Conservation (phyloP, 2,329 filamentous ascomycete species). For the Aspergillus sp. region DNA sequence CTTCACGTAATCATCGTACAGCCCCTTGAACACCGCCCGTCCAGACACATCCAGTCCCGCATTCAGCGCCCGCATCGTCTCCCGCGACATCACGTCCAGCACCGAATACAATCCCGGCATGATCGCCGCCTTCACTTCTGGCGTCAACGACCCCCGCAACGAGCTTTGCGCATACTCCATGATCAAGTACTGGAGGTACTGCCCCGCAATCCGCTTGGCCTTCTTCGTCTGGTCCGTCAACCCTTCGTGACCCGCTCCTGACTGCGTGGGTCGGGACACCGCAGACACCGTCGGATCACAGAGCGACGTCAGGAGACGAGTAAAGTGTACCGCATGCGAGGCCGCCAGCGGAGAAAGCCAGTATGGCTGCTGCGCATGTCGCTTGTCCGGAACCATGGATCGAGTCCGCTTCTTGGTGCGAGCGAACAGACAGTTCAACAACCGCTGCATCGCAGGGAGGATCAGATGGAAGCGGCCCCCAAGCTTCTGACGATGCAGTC, state of each 20-base stretch:
- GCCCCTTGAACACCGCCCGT: constrained; percentile 51
- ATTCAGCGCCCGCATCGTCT: constrained; percentile 52
- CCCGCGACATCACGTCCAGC: constrained; percentile 53
- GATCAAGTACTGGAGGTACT: constrained; percentile 58
- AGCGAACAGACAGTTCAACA: constrained; percentile 57
- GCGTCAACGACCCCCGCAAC: constrained; percentile 49
- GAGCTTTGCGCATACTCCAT: constrained; percentile 56
- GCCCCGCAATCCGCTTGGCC: constrained; percentile 56
- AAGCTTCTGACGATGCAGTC: constrained; percentile 58
- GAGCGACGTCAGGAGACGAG: constrained; percentile 58
- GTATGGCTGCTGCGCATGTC: constrained; percentile 24
- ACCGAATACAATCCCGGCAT: constrained; percentile 53
- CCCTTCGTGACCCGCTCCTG: constrained; percentile 38
- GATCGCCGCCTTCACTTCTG: constrained; percentile 53
- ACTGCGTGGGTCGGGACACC: constrained; percentile 40
- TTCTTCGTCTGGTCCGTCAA: constrained; percentile 61
- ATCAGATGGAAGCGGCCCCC: constrained; percentile 62
- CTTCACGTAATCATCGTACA: constrained; percentile 53
- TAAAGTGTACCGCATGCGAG: constrained; percentile 50
- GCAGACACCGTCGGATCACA: constrained; percentile 61
- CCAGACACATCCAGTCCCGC: constrained; percentile 52
- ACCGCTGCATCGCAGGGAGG: constrained; percentile 53
- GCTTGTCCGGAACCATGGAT: constrained; percentile 25
- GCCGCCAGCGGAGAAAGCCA: constrained; percentile 37
- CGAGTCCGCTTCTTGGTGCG: constrained; percentile 39